Conservation (phyloP, 805 yeast species). For the Ogataea neopini region DNA sequence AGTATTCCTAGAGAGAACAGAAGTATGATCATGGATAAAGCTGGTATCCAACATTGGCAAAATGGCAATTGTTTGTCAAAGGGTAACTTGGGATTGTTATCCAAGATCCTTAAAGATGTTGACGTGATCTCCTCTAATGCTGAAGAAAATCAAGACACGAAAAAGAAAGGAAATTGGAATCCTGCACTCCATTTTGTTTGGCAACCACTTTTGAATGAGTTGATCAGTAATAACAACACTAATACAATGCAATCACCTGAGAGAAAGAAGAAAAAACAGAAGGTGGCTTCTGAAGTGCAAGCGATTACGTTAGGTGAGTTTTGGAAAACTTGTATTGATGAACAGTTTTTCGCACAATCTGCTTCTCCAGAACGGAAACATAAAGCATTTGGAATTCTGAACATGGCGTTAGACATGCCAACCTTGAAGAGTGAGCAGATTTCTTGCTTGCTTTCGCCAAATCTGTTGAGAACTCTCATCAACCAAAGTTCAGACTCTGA, state of each 20-base stretch:
- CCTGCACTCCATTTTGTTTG: slow-evolving; percentile 78
- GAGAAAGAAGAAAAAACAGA: slow-evolving; percentile 39
- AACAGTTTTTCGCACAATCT: slow-evolving; percentile 70
- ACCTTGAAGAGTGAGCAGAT: slow-evolving; percentile 19
- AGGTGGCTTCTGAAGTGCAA: slow-evolving; percentile 23
- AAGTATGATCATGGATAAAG: slow-evolving; percentile 14
- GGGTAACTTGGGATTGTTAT: slow-evolving; percentile 61
- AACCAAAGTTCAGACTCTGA: slow-evolving; percentile 72
- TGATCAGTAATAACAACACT: slow-evolving; percentile 27
- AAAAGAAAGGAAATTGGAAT: slow-evolving; percentile 69
- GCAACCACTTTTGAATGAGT: slow-evolving; percentile 55
- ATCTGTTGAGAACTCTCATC: slow-evolving; percentile 69
- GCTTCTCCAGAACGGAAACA: slow-evolving; percentile 85
- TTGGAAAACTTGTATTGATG: slow-evolving; percentile 81
- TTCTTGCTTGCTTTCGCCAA: slow-evolving; percentile 51
- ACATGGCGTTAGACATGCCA: slow-evolving; percentile 41
- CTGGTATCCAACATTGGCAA: slow-evolving; percentile 55
- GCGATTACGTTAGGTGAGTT: slow-evolving; percentile 56
- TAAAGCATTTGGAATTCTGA: slow-evolving; percentile 79
- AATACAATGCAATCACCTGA: slow-evolving; percentile 24
- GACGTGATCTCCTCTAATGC: slow-evolving; percentile 41
- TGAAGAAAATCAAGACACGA: slow-evolving; percentile 36
- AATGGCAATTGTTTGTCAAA: slow-evolving; percentile 69
- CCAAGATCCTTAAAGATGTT: slow-evolving; percentile 65
- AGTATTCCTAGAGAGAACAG: slow-evolving; percentile 42